Evolutionary conservation across 1,284 basidiomycete species (phyloP).

Genomic region (Heterobasidion occidentale): DNA sequence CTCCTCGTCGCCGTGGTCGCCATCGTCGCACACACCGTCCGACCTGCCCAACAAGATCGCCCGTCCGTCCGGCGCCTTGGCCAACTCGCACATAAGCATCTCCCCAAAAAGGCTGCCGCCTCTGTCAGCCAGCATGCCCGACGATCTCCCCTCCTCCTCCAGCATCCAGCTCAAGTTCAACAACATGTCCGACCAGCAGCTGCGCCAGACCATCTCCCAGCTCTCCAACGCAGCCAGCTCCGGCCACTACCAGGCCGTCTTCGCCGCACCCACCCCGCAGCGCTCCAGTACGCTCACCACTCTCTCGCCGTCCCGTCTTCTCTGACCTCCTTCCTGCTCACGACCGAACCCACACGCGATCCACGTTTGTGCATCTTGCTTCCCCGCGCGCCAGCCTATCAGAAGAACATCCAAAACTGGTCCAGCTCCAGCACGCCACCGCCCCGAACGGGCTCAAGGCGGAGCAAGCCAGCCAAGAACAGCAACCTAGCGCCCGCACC

Average conservation of each 20-base stretch:
- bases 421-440: slow-evolving; percentile 42
- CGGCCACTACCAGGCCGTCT: slow-evolving; percentile 27
- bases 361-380: neutral
- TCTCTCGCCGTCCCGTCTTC: neutral
- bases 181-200: slow-evolving; percentile 46
- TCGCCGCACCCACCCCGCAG: slow-evolving; percentile 24
- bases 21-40: neutral
- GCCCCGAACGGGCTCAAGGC: slow-evolving; percentile 24
- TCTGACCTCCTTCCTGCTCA: neutral
- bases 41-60: no score
- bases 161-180: slow-evolving; percentile 16
- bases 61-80: neutral
- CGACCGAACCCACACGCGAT: neutral
- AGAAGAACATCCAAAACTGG: slow-evolving; percentile 60
- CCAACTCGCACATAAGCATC: neutral
- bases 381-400: slow-evolving; percentile 34
- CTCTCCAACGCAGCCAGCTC: slow-evolving; percentile 37
- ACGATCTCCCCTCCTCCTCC: no score
- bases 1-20: no score
- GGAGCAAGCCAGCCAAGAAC: slow-evolving; percentile 28
- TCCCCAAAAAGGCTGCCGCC: no score
- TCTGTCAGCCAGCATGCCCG: no score
- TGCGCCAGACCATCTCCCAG: slow-evolving; percentile 48
- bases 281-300: slow-evolving; percentile 6
- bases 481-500: slow-evolving; percentile 23